These are phyloP conservation scores for Diversispora eburnea DNA, from an alignment of 192 early-diverging fungal genomes.

Conservation along the genomic window DNA sequence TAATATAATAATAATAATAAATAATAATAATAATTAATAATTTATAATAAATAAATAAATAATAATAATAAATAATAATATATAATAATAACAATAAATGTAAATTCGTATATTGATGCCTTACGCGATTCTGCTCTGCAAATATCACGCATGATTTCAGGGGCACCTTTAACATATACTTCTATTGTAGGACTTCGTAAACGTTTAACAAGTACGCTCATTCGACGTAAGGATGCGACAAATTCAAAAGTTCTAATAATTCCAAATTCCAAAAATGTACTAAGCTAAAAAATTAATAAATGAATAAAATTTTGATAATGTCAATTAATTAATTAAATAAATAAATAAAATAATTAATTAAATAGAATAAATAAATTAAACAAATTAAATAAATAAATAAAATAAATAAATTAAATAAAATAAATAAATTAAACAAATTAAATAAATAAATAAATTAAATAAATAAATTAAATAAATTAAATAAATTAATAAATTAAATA, in stretches of 20 bases:
- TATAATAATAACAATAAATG: not conserved
- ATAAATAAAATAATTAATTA: not conserved
- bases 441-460: too few species aligned
- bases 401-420: too few species aligned
- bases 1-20: not conserved
- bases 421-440: too few species aligned
- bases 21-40: not conserved
- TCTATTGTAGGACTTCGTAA: slow-evolving; percentile 63
- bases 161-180: slow-evolving; percentile 96
- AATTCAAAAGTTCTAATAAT: slow-evolving; percentile 93
- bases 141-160: slow-evolving; percentile 89
- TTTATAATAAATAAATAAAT: not conserved
- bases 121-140: slow-evolving; percentile 75
- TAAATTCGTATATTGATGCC: slow-evolving; percentile 5
- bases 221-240: slow-evolving; percentile 80
- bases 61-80: not conserved
- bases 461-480: too few species aligned
- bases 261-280: slow-evolving; percentile 59
- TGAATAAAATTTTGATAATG: too few species aligned
- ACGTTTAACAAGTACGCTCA: slow-evolving; percentile 86
- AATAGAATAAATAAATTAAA: not conserved
- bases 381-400: too few species aligned
- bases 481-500: too few species aligned
- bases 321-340: too few species aligned
- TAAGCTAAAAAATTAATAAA: slow-evolving; percentile 22